Percentiles rank a stretch among this genome's conserved stretches.
Conservation (phyloP, 2,329 filamentous ascomycete genomes). For the Calonectria montana region DNA sequence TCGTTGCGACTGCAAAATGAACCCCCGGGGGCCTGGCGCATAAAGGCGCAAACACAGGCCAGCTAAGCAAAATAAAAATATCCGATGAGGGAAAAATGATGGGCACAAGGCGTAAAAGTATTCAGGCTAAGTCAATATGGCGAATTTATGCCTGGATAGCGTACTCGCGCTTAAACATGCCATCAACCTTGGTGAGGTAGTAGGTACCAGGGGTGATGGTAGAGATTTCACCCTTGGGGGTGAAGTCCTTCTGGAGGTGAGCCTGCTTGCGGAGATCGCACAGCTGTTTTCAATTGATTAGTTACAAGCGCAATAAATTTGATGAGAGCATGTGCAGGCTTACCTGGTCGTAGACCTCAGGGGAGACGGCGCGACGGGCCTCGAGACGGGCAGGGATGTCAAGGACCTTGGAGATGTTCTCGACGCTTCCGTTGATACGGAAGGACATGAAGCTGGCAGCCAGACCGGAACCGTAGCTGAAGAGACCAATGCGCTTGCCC, state of each 20-base stretch:
- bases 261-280: constrained; percentile 85
- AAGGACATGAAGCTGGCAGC: constrained; percentile 79
- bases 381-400: constrained; percentile 77
- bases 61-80: constrained; percentile 28
- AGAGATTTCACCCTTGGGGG: constrained; percentile 74
- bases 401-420: constrained; percentile 73
- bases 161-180: constrained; percentile 88
- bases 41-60: constrained; percentile 15
- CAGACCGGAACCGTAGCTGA: constrained; percentile 84
- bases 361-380: constrained; percentile 73
- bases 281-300: constrained; percentile 63
- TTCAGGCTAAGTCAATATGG: constrained; percentile 10
- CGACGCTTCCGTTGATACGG: constrained; percentile 77
- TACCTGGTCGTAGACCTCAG: constrained; percentile 80
- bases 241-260: constrained; percentile 84
- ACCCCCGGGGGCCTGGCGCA: constrained; percentile 27
- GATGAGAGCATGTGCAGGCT: constrained; percentile 46
- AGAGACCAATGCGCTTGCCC: constrained; percentile 79
- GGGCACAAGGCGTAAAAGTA: constrained; percentile 31
- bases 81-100: constrained; percentile 2
- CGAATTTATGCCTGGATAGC: constrained; percentile 73
- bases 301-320: constrained; percentile 9
- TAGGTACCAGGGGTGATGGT: constrained; percentile 76
- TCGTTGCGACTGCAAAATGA: constrained; percentile 38
- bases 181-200: constrained; percentile 84